A percentile compares a stretch with the other conserved stretches of the same genome.
Conservation (phyloP, 2,329 filamentous ascomycete genomes). For the Neodidymelliopsis sp. region DNA sequence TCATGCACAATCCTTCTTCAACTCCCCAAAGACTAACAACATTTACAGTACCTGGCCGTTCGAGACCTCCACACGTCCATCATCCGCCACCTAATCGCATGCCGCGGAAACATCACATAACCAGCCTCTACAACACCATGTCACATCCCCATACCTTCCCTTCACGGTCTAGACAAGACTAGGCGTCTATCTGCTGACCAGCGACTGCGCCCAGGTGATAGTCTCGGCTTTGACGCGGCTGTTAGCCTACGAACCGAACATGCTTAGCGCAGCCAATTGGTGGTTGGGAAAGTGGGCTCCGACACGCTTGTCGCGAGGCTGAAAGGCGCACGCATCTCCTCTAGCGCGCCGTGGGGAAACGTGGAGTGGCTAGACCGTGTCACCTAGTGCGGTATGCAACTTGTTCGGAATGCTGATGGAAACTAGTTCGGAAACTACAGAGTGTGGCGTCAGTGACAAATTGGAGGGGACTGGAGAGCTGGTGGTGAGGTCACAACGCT, state of each 20-base stretch:
- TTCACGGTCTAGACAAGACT: neutral
- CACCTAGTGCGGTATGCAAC: neutral
- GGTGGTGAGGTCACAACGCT: neutral
- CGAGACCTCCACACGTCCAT: neutral
- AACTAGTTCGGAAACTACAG: neutral
- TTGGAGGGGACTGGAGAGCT: neutral
- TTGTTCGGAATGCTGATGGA: neutral
- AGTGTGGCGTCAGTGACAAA: neutral
- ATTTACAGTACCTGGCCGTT: too few relatives aligned
- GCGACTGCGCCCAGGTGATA: neutral
- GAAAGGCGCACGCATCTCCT: conserved; percentile 2
- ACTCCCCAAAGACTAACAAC: too few relatives aligned
- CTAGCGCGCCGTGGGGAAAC: conserved; percentile 9
- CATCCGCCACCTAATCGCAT: too few relatives aligned
- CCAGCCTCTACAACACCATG: neutral
- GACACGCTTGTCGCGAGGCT: conserved; percentile 3
- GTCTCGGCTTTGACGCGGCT: neutral
- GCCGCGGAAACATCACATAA: neutral
- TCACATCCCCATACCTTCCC: neutral
- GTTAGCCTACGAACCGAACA: neutral
- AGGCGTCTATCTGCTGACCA: neutral
- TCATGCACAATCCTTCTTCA: too few relatives aligned
- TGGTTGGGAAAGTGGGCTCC: neutral
- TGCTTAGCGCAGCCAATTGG: neutral
- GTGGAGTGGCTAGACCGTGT: conserved; percentile 3